Evolutionary conservation across 352 stramenopile genomes (phyloP), one percentile per base, ranked within the genome.

Genomic region (Globisporangium nagaii): DNA sequence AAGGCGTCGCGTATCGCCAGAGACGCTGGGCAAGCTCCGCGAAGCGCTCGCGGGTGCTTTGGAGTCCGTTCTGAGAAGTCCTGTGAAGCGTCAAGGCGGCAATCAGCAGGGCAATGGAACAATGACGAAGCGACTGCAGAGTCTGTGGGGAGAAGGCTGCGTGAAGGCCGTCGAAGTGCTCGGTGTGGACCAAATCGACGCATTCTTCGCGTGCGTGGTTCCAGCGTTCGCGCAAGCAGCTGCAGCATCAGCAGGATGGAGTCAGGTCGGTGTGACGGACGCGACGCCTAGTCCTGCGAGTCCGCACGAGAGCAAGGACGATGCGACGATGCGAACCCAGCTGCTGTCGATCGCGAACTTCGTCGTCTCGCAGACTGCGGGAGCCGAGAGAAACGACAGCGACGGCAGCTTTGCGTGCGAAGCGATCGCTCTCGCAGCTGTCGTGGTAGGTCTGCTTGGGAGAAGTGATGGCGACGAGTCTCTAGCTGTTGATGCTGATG

Each of bases 191-290:
- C 11, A 37, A 22, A 7, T 56, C 4, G 46, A 62, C 1, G 31
- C 37, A 5, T 62, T 62, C 41, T 62, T 62, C 35, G 46, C 55
- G 15, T 48, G 49, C 17, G 11, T 62, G 13, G 46, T 62, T 13
- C 46, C 55, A 9, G 36, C 24, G 19, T 17, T 62, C 5, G 19
- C 12, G 27, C 41, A 19, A n/a, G n/a, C n/a, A n/a, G n/a, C n/a
- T n/a, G n/a, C n/a, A n/a, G n/a, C n/a, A 30, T 37, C 41, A 15
- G 4, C 20, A 20, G 4, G 39, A 7, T 12, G 27, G 2, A 46
- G 19, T 24, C 28, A 39, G n/a, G 32, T 19, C 34, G 22, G 35
- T 22, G 11, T 25, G 15, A 47, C 41, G 20, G 41, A n/a, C 13
- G 41, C 41, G 8, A 47, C 41, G 20, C 24, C 41, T 3, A 47